Base-by-base conservation (phyloP, 2,329 filamentous ascomycete genomes). In the Alternaria triticimaculans region DNA sequence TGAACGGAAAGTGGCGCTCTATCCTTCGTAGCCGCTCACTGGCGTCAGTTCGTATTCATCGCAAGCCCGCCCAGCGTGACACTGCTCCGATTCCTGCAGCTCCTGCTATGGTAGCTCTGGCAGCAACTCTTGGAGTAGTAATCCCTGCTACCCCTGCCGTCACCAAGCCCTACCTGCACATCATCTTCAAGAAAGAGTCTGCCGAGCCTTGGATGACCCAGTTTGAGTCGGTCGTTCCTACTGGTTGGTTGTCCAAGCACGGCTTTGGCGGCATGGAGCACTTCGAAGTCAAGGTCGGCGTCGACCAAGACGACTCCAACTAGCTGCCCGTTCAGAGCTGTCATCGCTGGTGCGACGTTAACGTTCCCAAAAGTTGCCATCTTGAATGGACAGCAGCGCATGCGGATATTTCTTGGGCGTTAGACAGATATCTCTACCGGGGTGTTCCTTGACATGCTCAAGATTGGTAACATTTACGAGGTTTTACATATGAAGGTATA, bases 201-300 rank as follows among this genome's bases (percentile, higher is more conserved):
- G 68, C 66, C 8, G 69, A 73, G 44, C 20, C 58, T 0, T 78
- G 74, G 74, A 77, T 77, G 74, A 65, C 26, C 0, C 11, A 46
- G 5, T 50, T 57, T 3, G 62, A 68, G 15, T 65, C 68, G 1
- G 30, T 43, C 6, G 26, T 70, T 10, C 71, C 64, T 2, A 45
- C 15, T 6, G 43, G 57, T 26, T 78, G 75, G 75, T 63, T 76
- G 5, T 5, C 7, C 5, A 50, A 59, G 2, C 62, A 61, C 28
- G 75, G 76, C 11, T 78, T 77, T 44, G 60, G 18, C 1, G 4
- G 11, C 1, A 76, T 77, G 74, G 73, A 77, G 58, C 49, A 72
- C 58, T 78, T 76, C 30, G 61, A 73, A 1, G 55, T 77, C 59
- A 74, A 69, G 61, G 71, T 77, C 15, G 73, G 75, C 4, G 64